phyloP scores from a whole-genome alignment of 2,329 filamentous ascomycete genomes.

The Talaromyces atroroseus region DNA sequence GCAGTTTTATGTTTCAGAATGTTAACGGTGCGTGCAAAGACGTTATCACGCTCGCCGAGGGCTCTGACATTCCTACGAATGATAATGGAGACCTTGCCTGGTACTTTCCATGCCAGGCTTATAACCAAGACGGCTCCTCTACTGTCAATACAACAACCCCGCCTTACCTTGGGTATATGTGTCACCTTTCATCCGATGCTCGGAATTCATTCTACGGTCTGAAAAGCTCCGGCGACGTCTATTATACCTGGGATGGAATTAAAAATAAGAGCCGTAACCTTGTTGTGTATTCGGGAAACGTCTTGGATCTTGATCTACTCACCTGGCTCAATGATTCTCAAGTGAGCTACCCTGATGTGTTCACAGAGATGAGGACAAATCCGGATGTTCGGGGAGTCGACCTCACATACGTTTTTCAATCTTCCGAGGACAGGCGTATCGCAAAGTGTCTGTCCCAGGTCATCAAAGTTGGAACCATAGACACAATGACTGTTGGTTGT shows the following conservation, averaged over 20 bases:
- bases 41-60: constrained; percentile 65
- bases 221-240: constrained; percentile 72
- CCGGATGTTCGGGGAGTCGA: constrained; percentile 73
- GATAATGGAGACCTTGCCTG: constrained; percentile 70
- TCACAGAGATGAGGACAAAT: constrained; percentile 72
- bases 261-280: constrained; percentile 84
- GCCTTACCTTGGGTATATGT: constrained; percentile 79
- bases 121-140: constrained; percentile 88
- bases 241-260: constrained; percentile 92
- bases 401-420: constrained; percentile 82
- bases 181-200: constrained; percentile 68
- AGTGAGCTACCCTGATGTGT: constrained; percentile 68
- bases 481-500: constrained; percentile 93
- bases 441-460: constrained; percentile 87
- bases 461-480: constrained; percentile 91
- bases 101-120: constrained; percentile 92
- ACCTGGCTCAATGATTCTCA: constrained; percentile 83
- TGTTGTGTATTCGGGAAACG: constrained; percentile 88
- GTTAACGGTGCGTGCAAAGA: constrained; percentile 96
- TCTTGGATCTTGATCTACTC: constrained; percentile 82
- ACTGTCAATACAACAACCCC: constrained; percentile 66
- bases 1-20: constrained; percentile 96
- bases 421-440: constrained; percentile 68
- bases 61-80: constrained; percentile 76
- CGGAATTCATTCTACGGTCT: constrained; percentile 74